These are phyloP conservation scores for Microbotryum lychnidis-dioicae DNA, from an alignment of 1,284 basidiomycete genomes.

Conservation along the genomic window DNA sequence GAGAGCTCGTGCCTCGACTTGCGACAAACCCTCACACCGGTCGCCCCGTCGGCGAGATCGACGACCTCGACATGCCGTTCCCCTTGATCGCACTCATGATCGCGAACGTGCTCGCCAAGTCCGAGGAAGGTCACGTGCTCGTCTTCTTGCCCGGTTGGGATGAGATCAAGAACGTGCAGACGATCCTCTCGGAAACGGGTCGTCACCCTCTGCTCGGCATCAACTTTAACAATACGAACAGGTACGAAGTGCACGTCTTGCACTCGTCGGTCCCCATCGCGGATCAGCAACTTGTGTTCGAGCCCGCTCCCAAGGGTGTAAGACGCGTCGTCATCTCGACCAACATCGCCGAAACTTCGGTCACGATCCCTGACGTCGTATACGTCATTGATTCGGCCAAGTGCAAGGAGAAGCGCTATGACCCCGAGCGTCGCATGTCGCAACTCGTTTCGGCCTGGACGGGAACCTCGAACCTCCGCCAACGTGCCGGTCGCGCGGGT, in stretches of 20 bases:
- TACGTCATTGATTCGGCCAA: slow-evolving; percentile 86
- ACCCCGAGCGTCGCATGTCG: slow-evolving; percentile 78
- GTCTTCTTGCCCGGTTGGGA: slow-evolving; percentile 91
- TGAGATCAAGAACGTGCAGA: slow-evolving; percentile 75
- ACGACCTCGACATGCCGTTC: slow-evolving; percentile 74
- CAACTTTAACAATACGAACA: slow-evolving; percentile 53
- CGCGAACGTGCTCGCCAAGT: slow-evolving; percentile 64
- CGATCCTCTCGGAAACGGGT: slow-evolving; percentile 51
- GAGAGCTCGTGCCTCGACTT: slow-evolving; percentile 53
- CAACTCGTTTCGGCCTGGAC: slow-evolving; percentile 84
- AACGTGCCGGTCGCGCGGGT: slow-evolving; percentile 87
- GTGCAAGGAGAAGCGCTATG: slow-evolving; percentile 88
- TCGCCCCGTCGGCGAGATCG: slow-evolving; percentile 41
- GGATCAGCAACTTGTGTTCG: slow-evolving; percentile 87
- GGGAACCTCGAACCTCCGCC: slow-evolving; percentile 84
- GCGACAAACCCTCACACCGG: slow-evolving; percentile 27
- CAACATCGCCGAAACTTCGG: slow-evolving; percentile 92
- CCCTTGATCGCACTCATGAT: slow-evolving; percentile 75
- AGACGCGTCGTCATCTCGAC: slow-evolving; percentile 85
- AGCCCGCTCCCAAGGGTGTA: slow-evolving; percentile 63
- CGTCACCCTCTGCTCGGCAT: slow-evolving; percentile 52
- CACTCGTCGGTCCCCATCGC: slow-evolving; percentile 84
- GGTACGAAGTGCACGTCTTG: slow-evolving; percentile 73
- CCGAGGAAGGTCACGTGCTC: slow-evolving; percentile 78
- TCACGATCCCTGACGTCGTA: slow-evolving; percentile 94